phyloP scores from a whole-genome alignment of 306 rosid species.

The Quercus dentata region DNA sequence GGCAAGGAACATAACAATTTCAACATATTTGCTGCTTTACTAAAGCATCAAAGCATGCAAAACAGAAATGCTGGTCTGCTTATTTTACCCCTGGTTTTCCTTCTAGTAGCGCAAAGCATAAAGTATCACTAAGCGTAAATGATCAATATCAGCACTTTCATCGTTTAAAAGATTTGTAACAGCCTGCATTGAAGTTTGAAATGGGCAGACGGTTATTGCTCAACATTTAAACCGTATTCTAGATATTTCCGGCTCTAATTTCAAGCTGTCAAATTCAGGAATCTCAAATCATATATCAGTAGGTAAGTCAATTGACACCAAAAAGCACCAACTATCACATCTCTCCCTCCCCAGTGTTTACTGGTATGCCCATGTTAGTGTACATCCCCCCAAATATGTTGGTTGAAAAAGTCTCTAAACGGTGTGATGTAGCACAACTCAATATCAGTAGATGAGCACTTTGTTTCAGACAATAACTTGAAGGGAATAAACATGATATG shows the following conservation, averaged over 20 bases:
- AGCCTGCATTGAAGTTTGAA: conserved; percentile 53
- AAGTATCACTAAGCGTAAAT: conserved; percentile 76
- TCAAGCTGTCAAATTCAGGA: neutral
- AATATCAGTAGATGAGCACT: neutral
- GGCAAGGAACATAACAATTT: too few species aligned
- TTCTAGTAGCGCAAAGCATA: conserved; percentile 92
- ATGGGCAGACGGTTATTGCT: conserved; percentile 20
- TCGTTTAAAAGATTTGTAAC: conserved; percentile 58
- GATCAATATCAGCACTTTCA: conserved; percentile 70
- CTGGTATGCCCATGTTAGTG: too few species aligned
- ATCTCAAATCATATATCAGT: neutral
- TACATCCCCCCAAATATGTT: too few species aligned
- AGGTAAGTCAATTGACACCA: too few species aligned
- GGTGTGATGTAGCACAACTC: too few species aligned
- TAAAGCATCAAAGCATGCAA: too few species aligned
- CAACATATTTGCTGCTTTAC: too few species aligned
- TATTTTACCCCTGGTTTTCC: conserved; percentile 69
- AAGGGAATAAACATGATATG: neutral
- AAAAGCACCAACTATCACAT: too few species aligned
- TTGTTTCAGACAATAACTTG: too few species aligned
- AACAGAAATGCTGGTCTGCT: too few species aligned
- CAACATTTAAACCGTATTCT: neutral
- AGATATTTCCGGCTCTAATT: neutral
- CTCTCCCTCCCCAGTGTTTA: too few species aligned
- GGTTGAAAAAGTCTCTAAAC: too few species aligned